Evolutionary conservation across 2,329 filamentous ascomycete species (phyloP), one percentile per base, ranked within the genome.

Genomic region (Aspergillus proliferans): DNA sequence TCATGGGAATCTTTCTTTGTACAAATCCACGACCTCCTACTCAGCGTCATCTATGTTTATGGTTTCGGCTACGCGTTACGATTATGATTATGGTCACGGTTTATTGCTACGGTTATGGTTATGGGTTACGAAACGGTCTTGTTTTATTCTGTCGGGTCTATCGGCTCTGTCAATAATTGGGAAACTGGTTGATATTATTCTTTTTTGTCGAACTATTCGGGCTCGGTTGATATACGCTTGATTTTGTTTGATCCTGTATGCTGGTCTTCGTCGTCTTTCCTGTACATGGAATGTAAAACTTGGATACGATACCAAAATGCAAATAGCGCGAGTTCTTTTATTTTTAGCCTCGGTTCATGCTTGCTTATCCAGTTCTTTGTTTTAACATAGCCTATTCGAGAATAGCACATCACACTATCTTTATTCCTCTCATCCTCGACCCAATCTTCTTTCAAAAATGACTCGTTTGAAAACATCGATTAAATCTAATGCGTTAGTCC

Each of bases 91-190:
- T 19, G 45, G 34, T 41, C 44, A 45, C 15, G 22, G 36, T 43
- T 47, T n/a, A 43, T 30, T 30, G 26, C 14, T 28, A 48, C 22
- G 47, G 47, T 39, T 45, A n/a, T 33, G 18, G 36, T 48, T 45
- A 26, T 22, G 41, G 40, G 15, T 30, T 26, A 43, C 6, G 41
- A 22, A 14, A 21, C 10, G 15, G 19, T 22, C 18, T 43, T 26
- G 14, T 30, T 22, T 21, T 40, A 18, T 26, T 43, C 12, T 26
- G 30, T 21, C 15, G 38, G 14, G 18, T 40, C 19, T 40, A 22
- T 21, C 19, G 38, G 12, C 38, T 40, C 18, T 15, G 2, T 40
- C 6, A 21, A 21, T 40, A 40, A 40, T 40, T 40, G n/a, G 38
- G 38, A 40, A 22, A 40, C 34, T 36, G 34, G 14, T 36, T 36